Evolutionary conservation across 805 yeast species (phyloP).

Genomic region (Lipomyces kockii): DNA sequence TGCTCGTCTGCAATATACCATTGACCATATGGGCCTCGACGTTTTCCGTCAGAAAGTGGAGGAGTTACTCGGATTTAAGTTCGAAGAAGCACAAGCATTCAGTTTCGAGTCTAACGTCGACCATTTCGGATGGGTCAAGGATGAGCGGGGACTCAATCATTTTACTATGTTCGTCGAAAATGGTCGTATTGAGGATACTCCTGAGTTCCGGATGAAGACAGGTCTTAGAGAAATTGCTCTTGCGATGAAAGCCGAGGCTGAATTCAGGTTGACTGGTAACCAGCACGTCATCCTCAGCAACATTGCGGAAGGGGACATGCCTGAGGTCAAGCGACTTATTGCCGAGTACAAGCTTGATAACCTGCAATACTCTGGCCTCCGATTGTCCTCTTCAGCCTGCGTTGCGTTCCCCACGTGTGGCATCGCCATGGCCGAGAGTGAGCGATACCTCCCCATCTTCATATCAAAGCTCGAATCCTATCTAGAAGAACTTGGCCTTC

Average conservation of each 20-base stretch:
- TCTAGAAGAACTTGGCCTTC: conserved; percentile 87
- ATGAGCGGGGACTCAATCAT: conserved; percentile 71
- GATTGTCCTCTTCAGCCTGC: conserved; percentile 93
- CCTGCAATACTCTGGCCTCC: conserved; percentile 76
- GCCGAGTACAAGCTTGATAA: conserved; percentile 80
- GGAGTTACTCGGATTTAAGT: conserved; percentile 75
- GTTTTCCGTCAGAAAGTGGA: conserved; percentile 80
- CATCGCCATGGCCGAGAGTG: conserved; percentile 97
- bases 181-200: conserved; percentile 93
- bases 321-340: conserved; percentile 65
- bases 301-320: conserved; percentile 70
- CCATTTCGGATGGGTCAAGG: conserved; percentile 82
- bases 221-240: conserved; percentile 83
- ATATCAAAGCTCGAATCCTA: conserved; percentile 82
- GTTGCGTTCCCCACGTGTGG: conserved; percentile 99
- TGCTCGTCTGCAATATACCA: conserved; percentile 95
- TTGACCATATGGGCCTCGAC: conserved; percentile 89
- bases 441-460: conserved; percentile 83
- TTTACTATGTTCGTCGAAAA: conserved; percentile 94
- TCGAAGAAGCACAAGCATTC: conserved; percentile 71
- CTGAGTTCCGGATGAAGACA: conserved; percentile 84
- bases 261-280: conserved; percentile 93
- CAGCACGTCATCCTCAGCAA: conserved; percentile 85
- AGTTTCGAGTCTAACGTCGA: conserved; percentile 86
- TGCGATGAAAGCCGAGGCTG: conserved; percentile 70